These are phyloP conservation scores for Vachellia pachyceras DNA, from an alignment of 306 rosid species.

Conservation along the genomic window DNA sequence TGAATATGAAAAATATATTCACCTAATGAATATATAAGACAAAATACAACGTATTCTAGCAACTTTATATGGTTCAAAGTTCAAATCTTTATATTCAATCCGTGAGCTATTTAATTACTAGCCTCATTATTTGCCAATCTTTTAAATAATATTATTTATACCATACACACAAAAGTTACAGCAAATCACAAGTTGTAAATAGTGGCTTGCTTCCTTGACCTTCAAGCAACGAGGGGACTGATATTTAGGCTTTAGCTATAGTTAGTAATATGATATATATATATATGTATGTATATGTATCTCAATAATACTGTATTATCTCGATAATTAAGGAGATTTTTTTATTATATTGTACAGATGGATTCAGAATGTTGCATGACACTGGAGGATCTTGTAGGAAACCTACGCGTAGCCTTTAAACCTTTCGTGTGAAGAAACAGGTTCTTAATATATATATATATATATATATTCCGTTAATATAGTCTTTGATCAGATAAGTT, in stretches of 20 bases:
- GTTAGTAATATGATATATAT: background rate
- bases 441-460: background rate
- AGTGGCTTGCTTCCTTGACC: background rate
- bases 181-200: background rate
- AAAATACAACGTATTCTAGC: background rate
- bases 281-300: too few species aligned
- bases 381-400: conserved; percentile 74
- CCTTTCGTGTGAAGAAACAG: conserved; percentile 52
- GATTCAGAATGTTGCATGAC: conserved; percentile 69
- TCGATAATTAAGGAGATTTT: background rate
- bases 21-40: background rate
- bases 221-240: background rate
- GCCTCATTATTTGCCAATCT: background rate
- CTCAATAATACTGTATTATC: background rate
- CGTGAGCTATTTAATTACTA: background rate
- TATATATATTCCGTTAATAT: too few species aligned
- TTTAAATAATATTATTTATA: too few species aligned
- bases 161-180: too few species aligned
- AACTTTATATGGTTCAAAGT: background rate
- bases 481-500: too few species aligned
- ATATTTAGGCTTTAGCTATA: background rate
- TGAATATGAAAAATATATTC: background rate
- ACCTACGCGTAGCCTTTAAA: conserved; percentile 60
- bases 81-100: background rate
- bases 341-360: conserved; percentile 65